Evolutionary conservation across 768 basidiomycete genomes (phyloP).

Genomic region (Suillus decipiens): DNA sequence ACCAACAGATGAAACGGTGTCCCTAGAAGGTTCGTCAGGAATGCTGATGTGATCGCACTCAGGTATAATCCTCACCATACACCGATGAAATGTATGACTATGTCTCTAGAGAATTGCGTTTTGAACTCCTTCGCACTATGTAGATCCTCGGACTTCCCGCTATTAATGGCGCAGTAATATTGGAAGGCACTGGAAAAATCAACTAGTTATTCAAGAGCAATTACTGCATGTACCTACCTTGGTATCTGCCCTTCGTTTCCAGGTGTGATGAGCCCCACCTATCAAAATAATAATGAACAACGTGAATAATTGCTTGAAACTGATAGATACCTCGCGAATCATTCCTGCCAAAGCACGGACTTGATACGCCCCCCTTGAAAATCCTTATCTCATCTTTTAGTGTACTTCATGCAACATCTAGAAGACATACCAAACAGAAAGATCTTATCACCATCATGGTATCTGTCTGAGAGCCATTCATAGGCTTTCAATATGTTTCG

Average conservation of each 20-base stretch:
- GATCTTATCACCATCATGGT: slow-evolving; percentile 7
- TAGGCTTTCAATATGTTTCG: slow-evolving; percentile 1
- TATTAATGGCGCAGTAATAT: background rate
- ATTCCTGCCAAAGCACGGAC: slow-evolving; percentile 8
- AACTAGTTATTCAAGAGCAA: background rate
- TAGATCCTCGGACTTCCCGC: background rate
- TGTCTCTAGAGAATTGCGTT: background rate
- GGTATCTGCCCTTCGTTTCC: background rate
- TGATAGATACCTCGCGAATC: slow-evolving; percentile 7
- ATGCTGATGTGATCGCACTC: background rate
- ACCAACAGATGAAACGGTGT: slow-evolving; percentile 41
- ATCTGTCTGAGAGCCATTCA: background rate
- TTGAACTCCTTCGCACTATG: slow-evolving; percentile 1
- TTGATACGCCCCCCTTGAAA: slow-evolving; percentile 7
- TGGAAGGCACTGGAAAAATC: background rate
- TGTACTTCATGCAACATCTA: background rate
- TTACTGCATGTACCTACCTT: background rate
- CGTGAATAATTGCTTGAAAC: background rate
- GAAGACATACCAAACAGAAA: slow-evolving; percentile 8
- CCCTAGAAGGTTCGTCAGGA: slow-evolving; percentile 26
- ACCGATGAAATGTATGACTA: slow-evolving; percentile 6
- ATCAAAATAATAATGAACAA: background rate
- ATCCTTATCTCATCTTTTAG: slow-evolving; percentile 5
- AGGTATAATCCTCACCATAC: background rate
- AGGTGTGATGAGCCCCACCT: slow-evolving; percentile 29